Evolutionary conservation across 495 filamentous ascomycete species (phyloP), one percentile per base, ranked within the genome.

Genomic region (Aspergillus cristatus): DNA sequence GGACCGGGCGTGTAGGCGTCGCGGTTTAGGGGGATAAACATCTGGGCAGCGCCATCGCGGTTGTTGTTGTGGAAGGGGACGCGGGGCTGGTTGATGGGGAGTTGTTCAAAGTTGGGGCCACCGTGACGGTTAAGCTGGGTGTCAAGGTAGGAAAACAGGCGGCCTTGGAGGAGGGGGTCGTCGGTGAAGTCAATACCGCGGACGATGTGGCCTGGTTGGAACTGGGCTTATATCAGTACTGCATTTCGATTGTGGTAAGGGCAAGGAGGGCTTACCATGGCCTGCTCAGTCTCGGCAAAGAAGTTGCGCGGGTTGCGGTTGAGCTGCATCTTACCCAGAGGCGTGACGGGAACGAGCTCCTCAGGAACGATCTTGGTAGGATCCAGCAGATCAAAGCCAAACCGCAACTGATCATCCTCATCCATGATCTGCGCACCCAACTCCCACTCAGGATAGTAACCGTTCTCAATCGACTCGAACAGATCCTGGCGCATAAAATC

Each of bases 261-360:
- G 20, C 20, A 24, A 28, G 18, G 14, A 17, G 13, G 14, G 60
- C 67, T 33, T 56, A 80, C 75, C 74, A 79, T 78, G 48, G 75
- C 58, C 54, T 85, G 80, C 55, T 86, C 83, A 0, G 79, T 82
- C 54, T 86, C 83, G 7, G 83, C 81, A 53, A 88, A 88, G 66
- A 81, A 88, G 60, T 88, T 86, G 20, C 54, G 65, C 0, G 80
- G 76, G 58, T 88, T 88, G 25, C 64, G 73, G 62, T 86, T 75
- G 30, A 88, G 57, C 25, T 72, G 75, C 64, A 88, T 65, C 43
- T 77, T 73, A 33, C 83, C 83, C 17, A 88, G 54, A 14, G 62
- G 67, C 10, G 73, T 77, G 34, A 86, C 63, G 8, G 84, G 82
- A 3, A 75, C 79, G n/a, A 68, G 37, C 53, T 88, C 80, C 41